These are phyloP conservation scores for Mrakiaceae sp. DNA, from an alignment of 1,284 basidiomycete genomes.

Conservation along the genomic window DNA sequence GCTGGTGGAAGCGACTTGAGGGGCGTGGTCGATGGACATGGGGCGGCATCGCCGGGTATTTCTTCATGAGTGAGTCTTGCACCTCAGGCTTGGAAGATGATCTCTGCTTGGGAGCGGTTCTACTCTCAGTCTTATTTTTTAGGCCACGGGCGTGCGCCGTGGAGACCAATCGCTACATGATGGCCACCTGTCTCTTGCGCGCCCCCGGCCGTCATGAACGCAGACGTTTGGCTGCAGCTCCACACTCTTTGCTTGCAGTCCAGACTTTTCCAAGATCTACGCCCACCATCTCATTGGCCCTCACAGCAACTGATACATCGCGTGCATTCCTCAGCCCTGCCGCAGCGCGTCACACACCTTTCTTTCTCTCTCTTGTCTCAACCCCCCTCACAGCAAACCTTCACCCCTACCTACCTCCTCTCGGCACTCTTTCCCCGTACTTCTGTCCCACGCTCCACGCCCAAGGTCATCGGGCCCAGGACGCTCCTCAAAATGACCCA, in stretches of 20 bases:
- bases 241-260: too few relatives aligned
- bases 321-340: not conserved
- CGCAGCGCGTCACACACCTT: conserved; percentile 8
- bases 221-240: too few relatives aligned
- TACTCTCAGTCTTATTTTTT: too few relatives aligned
- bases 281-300: too few relatives aligned
- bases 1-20: conserved; percentile 14
- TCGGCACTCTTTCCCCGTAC: conserved; percentile 13
- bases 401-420: conserved; percentile 14
- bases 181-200: too few relatives aligned
- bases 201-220: too few relatives aligned
- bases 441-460: conserved; percentile 9
- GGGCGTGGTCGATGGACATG: conserved; percentile 1
- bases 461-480: not conserved
- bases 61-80: conserved; percentile 11
- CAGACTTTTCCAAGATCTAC: too few relatives aligned
- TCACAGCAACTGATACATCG: not conserved
- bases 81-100: not conserved
- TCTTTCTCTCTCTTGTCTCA: not conserved
- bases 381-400: not conserved
- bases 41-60: conserved; percentile 12
- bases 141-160: too few relatives aligned
- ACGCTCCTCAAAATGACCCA: conserved; percentile 8
- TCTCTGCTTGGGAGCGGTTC: not conserved
- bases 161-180: too few relatives aligned